Base-by-base conservation (phyloP, 306 rosid genomes). In the Trifolium subterraneum region DNA sequence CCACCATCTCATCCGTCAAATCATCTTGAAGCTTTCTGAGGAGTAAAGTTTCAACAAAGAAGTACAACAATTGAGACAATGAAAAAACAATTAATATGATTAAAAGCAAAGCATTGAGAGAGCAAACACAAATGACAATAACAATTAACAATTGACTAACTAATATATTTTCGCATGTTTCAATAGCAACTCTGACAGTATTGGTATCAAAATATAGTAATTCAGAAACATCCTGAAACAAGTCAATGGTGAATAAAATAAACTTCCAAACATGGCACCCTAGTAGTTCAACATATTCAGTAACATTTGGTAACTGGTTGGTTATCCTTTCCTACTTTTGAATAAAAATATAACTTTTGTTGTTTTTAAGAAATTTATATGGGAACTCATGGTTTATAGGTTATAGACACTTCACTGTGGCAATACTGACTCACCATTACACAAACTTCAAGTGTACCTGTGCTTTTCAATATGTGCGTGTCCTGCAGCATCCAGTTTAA, bases 1-100 rank as follows among this genome's bases (percentile, higher is more conserved):
- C 92, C 76, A 94, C 96, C 97, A 94, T 91, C 87, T 94, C 96
- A 70, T 88, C 96, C 0, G 99, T 92, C 89, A 94, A 88, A 86
- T 87, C 95, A 33, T 94, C 99, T 81, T 94, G 97, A 81, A 94
- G 96, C 84, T 69, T 88, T 79, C 99, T 93, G 77, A 35, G 19
- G 2, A 61, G 16, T 29, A 75, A 73, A 56, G 39, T 70, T 8
- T 64, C 71, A 63, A 19, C 70, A 80, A 60, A 7, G 42, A 76
- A 23, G 66, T 8, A 66, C 6, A 64, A 47, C 54, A 75, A 11
- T 19, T 9, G 56, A 70, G 73, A 20, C 31, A 64, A 36, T n/a
- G 31, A 63, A 68, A 63, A 36, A 70, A 33, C 10, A n/a, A 78
- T 25, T 15, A 60, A 63, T 78, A 20, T 14, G 38, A 44, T 42